Conservation (phyloP, 805 yeast species). For the Osmozyma mogii region DNA sequence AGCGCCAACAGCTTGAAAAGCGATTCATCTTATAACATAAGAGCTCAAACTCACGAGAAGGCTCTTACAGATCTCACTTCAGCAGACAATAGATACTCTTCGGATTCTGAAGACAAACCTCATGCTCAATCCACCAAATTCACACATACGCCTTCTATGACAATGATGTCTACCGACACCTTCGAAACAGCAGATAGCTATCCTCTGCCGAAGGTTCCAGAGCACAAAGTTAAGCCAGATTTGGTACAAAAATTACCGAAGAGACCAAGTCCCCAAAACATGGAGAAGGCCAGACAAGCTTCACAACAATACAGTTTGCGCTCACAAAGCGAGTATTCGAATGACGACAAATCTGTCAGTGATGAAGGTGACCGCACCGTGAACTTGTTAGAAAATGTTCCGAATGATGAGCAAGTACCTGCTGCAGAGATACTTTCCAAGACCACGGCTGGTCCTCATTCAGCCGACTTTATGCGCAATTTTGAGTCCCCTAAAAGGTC, state of each 20-base stretch:
- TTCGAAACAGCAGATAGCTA: conserved; percentile 11
- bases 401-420: neutral
- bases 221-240: conserved; percentile 4
- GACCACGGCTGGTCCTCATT: neutral
- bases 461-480: conserved; percentile 1
- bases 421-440: neutral
- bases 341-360: neutral
- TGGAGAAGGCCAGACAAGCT: conserved; percentile 10
- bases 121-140: too few species aligned
- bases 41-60: too few species aligned
- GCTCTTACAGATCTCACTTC: too few species aligned
- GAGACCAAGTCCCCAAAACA: conserved; percentile 9
- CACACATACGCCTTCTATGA: too few species aligned
- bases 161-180: conserved; percentile 5
- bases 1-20: too few species aligned
- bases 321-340: neutral
- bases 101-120: too few species aligned
- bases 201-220: neutral
- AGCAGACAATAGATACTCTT: too few species aligned
- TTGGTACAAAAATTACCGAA: too few species aligned
- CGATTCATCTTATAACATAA: too few species aligned
- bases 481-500: too few species aligned
- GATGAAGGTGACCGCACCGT: neutral
- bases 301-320: conserved; percentile 3
- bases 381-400: neutral